Percentiles rank a stretch among this genome's conserved stretches.
Conservation (phyloP, 2,329 filamentous ascomycete genomes). For the Penicillium digitatum region DNA sequence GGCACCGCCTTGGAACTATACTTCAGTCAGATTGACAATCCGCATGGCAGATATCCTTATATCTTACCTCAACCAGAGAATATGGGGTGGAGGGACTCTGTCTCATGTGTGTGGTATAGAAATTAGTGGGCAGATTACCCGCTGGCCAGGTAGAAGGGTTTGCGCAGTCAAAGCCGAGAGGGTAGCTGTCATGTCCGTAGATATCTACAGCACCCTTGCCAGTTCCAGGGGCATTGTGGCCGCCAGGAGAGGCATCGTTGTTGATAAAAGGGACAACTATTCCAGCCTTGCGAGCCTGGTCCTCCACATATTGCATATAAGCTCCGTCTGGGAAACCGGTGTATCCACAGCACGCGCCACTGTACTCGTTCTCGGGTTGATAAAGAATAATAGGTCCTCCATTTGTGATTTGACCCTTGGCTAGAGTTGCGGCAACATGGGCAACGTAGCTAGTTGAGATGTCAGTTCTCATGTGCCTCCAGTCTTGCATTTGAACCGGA, state of each 20-base stretch:
- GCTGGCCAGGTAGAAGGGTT: slow-evolving; percentile 61
- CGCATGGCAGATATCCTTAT: not conserved
- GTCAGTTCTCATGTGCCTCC: slow-evolving; percentile 5
- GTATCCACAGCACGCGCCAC: slow-evolving; percentile 43
- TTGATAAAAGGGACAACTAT: slow-evolving; percentile 71
- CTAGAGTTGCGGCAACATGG: slow-evolving; percentile 62
- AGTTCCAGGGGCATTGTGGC: slow-evolving; percentile 62
- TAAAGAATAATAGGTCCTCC: slow-evolving; percentile 74
- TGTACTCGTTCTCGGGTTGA: slow-evolving; percentile 82
- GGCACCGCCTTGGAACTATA: slow-evolving; percentile 64
- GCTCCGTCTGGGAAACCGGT: slow-evolving; percentile 60
- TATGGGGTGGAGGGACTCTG: slow-evolving; percentile 65
- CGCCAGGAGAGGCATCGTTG: slow-evolving; percentile 63
- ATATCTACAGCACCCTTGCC: slow-evolving; percentile 58
- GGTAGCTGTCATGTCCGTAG: slow-evolving; percentile 64
- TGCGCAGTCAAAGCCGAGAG: slow-evolving; percentile 46
- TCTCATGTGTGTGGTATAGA: slow-evolving; percentile 51
- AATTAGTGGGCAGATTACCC: slow-evolving; percentile 54
- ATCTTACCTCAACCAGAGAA: slow-evolving; percentile 54
- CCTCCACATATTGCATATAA: slow-evolving; percentile 68
- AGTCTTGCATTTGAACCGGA: no score
- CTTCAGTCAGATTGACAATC: slow-evolving; percentile 3
- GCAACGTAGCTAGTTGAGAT: slow-evolving; percentile 51
- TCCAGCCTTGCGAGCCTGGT: slow-evolving; percentile 64
- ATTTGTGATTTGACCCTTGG: slow-evolving; percentile 74